Percentiles rank a stretch among this genome's conserved stretches.
Conservation (phyloP, 129 eudicot genomes). For the Escallonia herrerae region DNA sequence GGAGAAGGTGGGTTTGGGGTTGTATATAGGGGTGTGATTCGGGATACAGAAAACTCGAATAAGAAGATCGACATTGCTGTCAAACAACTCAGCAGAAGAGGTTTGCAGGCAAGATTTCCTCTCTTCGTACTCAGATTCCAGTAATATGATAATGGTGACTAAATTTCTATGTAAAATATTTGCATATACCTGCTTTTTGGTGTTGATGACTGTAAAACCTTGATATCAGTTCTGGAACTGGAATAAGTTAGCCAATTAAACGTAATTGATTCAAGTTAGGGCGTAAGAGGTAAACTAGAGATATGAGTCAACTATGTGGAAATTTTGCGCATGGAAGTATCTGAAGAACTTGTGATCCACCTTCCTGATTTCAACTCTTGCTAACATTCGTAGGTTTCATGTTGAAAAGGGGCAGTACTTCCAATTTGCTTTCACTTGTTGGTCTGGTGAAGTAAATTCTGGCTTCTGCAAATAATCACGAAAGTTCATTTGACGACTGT, state of each 20-base stretch:
- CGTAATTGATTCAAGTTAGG: neutral
- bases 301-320: too few relatives aligned
- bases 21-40: slow-evolving; percentile 52
- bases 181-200: too few relatives aligned
- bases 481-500: too few relatives aligned
- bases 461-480: too few relatives aligned
- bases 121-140: neutral
- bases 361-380: too few relatives aligned
- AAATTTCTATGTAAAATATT: neutral
- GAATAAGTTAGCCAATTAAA: neutral
- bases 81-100: slow-evolving; percentile 79
- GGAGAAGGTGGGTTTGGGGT: slow-evolving; percentile 97
- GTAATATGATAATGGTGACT: neutral
- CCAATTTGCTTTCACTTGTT: too few relatives aligned
- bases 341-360: too few relatives aligned
- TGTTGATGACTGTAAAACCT: neutral
- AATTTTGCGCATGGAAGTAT: too few relatives aligned
- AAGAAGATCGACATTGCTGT: slow-evolving; percentile 62
- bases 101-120: slow-evolving; percentile 54
- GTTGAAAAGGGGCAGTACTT: too few relatives aligned
- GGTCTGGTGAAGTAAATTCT: too few relatives aligned
- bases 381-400: too few relatives aligned
- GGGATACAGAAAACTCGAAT: slow-evolving; percentile 32
- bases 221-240: neutral
- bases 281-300: neutral